A percentile compares a stretch with the other conserved stretches of the same genome.
Conservation (phyloP, 352 stramenopile species). For the Globisporangium irregulare region DNA sequence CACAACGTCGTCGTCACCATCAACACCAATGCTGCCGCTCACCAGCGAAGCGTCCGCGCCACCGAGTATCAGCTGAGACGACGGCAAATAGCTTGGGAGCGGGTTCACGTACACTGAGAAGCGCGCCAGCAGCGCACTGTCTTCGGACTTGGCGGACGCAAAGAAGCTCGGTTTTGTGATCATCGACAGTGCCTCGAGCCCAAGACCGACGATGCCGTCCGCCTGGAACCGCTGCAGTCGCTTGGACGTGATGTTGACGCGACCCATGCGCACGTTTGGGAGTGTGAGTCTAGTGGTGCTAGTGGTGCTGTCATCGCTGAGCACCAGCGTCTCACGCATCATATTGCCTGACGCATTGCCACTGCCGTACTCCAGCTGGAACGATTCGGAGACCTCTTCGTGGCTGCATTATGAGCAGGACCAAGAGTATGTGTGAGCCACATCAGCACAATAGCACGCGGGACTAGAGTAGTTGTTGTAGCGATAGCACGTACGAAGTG, state of each 20-base stretch:
- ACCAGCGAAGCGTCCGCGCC: slow-evolving; percentile 45
- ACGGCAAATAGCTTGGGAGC: slow-evolving; percentile 32
- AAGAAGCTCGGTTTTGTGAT: slow-evolving; percentile 57
- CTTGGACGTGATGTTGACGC: slow-evolving; percentile 41
- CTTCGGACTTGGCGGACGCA: background rate
- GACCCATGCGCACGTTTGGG: slow-evolving; percentile 38
- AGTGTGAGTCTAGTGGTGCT: slow-evolving; percentile 24
- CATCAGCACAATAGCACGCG: too few relatives aligned
- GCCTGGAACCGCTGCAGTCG: slow-evolving; percentile 50
- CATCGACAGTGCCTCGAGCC: slow-evolving; percentile 45
- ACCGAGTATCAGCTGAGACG: slow-evolving; percentile 58
- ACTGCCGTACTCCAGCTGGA: slow-evolving; percentile 67
- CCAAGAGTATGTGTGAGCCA: slow-evolving; percentile 1
- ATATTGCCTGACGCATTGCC: slow-evolving; percentile 46
- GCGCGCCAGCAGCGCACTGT: slow-evolving; percentile 26
- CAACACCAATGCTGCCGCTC: background rate
- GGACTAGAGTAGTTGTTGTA: too few relatives aligned
- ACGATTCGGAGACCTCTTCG: slow-evolving; percentile 25
- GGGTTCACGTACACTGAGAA: slow-evolving; percentile 76
- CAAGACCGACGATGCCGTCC: slow-evolving; percentile 66
- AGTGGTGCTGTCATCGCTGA: slow-evolving; percentile 21
- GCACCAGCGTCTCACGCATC: slow-evolving; percentile 43
- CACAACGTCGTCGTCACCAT: background rate
- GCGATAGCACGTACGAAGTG: slow-evolving; percentile 24
- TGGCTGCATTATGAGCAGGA: slow-evolving; percentile 14